Evolutionary conservation across 768 basidiomycete genomes (phyloP).

Genomic region (Leccinum incarnatum): DNA sequence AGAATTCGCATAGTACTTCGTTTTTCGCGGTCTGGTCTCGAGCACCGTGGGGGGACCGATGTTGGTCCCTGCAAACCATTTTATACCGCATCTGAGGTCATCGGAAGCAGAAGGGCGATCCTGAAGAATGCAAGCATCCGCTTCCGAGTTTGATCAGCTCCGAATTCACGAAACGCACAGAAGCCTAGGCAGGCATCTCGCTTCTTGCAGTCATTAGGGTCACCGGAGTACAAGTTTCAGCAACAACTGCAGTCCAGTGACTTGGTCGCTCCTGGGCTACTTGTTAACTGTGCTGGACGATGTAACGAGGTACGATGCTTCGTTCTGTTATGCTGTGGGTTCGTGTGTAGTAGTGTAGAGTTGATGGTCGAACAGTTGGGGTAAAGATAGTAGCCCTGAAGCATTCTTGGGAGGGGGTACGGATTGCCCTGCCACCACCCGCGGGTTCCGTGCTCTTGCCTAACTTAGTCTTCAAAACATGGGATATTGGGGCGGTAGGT

Average conservation of each 20-base stretch:
- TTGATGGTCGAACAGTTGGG: too few species aligned
- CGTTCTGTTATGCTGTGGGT: too few species aligned
- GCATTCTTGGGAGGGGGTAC: too few species aligned
- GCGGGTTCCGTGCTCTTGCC: too few species aligned
- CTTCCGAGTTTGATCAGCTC: background rate
- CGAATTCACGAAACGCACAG: background rate
- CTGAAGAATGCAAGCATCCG: background rate
- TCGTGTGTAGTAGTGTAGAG: too few species aligned
- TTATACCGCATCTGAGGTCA: conserved; percentile 5
- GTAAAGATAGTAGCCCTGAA: too few species aligned
- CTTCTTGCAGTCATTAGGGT: background rate
- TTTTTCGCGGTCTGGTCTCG: background rate
- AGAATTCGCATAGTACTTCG: conserved; percentile 6
- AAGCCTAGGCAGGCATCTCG: background rate
- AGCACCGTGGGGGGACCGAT: background rate
- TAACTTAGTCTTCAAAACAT: too few species aligned
- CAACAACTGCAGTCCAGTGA: background rate
- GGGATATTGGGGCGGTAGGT: too few species aligned
- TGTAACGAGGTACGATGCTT: background rate
- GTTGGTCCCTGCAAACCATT: background rate
- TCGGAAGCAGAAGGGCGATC: background rate
- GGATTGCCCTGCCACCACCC: too few species aligned
- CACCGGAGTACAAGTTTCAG: background rate
- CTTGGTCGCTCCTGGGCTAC: background rate
- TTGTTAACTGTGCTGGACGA: background rate